Evolutionary conservation across 2,329 filamentous ascomycete genomes (phyloP).

Genomic region (Phyllosticta ampelicida): DNA sequence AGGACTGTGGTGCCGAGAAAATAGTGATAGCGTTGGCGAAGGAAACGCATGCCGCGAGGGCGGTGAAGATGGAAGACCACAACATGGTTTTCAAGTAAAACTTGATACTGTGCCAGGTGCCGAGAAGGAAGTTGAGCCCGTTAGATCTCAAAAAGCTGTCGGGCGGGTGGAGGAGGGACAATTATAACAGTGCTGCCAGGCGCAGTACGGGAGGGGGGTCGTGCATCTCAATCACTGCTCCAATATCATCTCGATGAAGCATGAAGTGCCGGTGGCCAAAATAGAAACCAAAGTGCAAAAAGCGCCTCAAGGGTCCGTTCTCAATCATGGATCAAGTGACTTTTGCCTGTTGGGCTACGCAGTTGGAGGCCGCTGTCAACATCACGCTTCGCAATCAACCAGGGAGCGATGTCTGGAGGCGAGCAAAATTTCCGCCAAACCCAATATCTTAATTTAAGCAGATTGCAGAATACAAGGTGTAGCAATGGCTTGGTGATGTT

Average conservation of each 20-base stretch:
- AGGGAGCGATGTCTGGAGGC: not conserved
- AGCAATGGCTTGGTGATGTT: not conserved
- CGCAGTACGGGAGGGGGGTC: too few species aligned
- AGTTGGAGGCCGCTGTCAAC: not conserved
- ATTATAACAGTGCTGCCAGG: too few species aligned
- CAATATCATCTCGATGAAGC: not conserved
- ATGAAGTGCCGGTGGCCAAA: not conserved
- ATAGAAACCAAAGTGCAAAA: not conserved
- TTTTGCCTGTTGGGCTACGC: not conserved
- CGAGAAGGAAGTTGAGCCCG: too few species aligned
- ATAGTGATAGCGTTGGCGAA: not conserved
- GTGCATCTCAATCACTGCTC: not conserved
- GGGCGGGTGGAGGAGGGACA: too few species aligned
- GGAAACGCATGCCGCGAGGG: not conserved
- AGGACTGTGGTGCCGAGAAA: not conserved
- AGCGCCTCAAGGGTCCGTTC: not conserved
- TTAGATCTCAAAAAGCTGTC: too few species aligned
- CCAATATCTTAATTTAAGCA: not conserved
- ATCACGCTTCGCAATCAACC: not conserved
- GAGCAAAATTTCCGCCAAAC: not conserved
- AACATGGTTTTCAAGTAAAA: not conserved
- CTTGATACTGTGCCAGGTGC: too few species aligned
- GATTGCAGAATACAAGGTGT: not conserved
- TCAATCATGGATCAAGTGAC: not conserved
- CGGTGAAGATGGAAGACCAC: not conserved